Conservation (phyloP, 2,329 filamentous ascomycete genomes). For the Penicillium sp. region DNA sequence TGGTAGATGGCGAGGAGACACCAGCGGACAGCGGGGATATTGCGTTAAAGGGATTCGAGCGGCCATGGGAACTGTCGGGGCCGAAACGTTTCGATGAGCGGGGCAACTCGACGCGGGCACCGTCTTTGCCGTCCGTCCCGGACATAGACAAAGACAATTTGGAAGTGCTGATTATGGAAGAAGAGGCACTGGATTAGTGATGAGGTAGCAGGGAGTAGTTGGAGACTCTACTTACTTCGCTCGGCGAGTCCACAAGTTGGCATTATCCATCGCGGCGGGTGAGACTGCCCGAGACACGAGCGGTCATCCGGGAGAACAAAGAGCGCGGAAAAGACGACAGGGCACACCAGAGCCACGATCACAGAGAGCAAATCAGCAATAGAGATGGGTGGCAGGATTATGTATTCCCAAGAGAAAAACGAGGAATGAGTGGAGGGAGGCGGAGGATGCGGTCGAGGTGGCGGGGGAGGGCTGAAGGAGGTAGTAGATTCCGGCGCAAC, state of each 20-base stretch:
- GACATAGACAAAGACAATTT: constrained; percentile 87
- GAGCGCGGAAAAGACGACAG: constrained; percentile 14
- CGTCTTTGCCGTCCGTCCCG: constrained; percentile 54
- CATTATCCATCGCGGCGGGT: constrained; percentile 48
- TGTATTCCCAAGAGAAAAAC: constrained; percentile 3
- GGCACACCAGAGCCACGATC: constrained; percentile 7
- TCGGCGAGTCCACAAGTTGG: constrained; percentile 51
- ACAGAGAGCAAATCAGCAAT: constrained; percentile 6
- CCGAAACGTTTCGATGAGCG: constrained; percentile 74
- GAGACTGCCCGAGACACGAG: constrained; percentile 37
- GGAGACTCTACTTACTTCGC: constrained; percentile 42
- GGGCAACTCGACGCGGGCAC: constrained; percentile 55
- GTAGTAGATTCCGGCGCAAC: constrained; percentile 1
- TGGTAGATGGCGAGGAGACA: constrained; percentile 70
- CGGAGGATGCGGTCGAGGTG: constrained; percentile 19
- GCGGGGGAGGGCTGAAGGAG: constrained; percentile 10
- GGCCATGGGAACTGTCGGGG: constrained; percentile 68
- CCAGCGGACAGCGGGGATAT: constrained; percentile 67
- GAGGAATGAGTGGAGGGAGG: constrained; percentile 15
- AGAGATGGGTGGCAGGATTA: constrained; percentile 5
- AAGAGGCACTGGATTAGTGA: constrained; percentile 4
- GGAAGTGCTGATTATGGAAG: constrained; percentile 62
- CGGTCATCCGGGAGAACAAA: constrained; percentile 36
- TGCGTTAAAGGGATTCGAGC: constrained; percentile 73
- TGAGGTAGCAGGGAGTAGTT: background rate